phyloP scores from a whole-genome alignment of 2,329 filamentous ascomycete species.

The Mariannaea elegans region DNA sequence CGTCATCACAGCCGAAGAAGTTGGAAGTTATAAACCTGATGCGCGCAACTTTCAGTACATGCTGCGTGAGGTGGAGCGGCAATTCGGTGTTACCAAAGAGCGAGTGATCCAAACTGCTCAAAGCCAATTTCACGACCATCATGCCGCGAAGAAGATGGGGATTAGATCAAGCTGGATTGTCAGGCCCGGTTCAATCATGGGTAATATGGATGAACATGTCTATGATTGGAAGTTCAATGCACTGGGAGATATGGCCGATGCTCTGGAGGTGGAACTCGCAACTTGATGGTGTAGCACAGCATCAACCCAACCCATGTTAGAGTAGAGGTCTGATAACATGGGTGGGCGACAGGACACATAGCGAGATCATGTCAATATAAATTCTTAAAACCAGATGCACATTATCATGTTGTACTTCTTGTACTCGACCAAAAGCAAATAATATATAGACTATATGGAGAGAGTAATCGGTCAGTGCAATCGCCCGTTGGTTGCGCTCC shows the following conservation, averaged over 20 bases:
- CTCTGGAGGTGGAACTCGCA: conserved; percentile 4
- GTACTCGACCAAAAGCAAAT: too few species aligned
- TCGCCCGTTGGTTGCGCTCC: not conserved
- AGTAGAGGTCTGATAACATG: too few species aligned
- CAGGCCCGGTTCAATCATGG: too few species aligned
- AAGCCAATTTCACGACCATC: conserved; percentile 74
- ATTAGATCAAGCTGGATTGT: too few species aligned
- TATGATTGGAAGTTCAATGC: conserved; percentile 54
- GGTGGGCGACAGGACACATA: too few species aligned
- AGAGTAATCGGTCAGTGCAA: too few species aligned
- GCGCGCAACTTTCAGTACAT: conserved; percentile 71
- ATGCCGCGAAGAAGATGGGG: conserved; percentile 54
- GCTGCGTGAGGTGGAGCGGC: conserved; percentile 58
- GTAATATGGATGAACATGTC: conserved; percentile 40
- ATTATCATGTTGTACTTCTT: too few species aligned
- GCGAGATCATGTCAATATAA: not conserved
- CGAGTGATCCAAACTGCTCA: conserved; percentile 74
- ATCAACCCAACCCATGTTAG: too few species aligned
- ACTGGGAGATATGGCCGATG: conserved; percentile 65
- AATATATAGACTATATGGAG: too few species aligned
- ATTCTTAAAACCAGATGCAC: too few species aligned
- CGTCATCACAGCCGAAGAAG: conserved; percentile 72
- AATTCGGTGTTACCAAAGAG: conserved; percentile 62
- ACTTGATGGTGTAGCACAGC: too few species aligned
- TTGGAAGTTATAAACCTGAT: conserved; percentile 76